A percentile compares a stretch with the other conserved stretches of the same genome.
Evolutionary conservation across 805 yeast genomes (phyloP).

Genomic region (Schizosaccharomyces octosporus): DNA sequence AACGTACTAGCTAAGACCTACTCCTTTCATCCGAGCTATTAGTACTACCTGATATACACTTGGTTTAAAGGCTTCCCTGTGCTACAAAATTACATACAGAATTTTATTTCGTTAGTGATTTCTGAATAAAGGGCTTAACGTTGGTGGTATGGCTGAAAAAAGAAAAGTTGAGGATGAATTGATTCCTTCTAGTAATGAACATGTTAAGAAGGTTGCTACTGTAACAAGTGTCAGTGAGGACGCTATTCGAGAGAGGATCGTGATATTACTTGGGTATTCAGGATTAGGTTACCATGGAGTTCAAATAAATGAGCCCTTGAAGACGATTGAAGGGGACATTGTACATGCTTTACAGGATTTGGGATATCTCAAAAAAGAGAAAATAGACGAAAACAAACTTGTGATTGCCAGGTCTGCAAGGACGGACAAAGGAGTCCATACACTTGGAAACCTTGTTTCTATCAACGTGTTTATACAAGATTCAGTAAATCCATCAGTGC

Average conservation of each 20-base stretch:
- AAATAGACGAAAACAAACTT: conserved; percentile 57
- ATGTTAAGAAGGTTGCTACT: background rate
- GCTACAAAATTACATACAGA: too few species aligned
- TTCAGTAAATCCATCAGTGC: conserved; percentile 15
- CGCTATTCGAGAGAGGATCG: conserved; percentile 29
- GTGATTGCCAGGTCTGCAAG: conserved; percentile 39
- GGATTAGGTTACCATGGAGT: conserved; percentile 93
- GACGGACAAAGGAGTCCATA: conserved; percentile 94
- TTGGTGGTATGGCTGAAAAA: background rate
- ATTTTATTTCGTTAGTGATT: too few species aligned
- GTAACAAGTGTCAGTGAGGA: background rate
- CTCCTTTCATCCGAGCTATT: too few species aligned
- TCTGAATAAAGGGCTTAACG: too few species aligned
- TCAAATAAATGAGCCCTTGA: conserved; percentile 73
- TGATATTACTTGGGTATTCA: conserved; percentile 75
- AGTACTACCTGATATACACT: too few species aligned
- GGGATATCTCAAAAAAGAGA: conserved; percentile 69
- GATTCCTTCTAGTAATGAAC: background rate
- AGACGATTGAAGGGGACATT: conserved; percentile 74
- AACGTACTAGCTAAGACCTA: too few species aligned
- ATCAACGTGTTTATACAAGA: conserved; percentile 60
- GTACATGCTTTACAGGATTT: conserved; percentile 62
- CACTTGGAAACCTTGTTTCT: conserved; percentile 85
- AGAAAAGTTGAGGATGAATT: background rate
- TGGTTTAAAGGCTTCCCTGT: too few species aligned